Base-by-base conservation (phyloP, 2,329 filamentous ascomycete genomes). In the Calonectria fujianensis region DNA sequence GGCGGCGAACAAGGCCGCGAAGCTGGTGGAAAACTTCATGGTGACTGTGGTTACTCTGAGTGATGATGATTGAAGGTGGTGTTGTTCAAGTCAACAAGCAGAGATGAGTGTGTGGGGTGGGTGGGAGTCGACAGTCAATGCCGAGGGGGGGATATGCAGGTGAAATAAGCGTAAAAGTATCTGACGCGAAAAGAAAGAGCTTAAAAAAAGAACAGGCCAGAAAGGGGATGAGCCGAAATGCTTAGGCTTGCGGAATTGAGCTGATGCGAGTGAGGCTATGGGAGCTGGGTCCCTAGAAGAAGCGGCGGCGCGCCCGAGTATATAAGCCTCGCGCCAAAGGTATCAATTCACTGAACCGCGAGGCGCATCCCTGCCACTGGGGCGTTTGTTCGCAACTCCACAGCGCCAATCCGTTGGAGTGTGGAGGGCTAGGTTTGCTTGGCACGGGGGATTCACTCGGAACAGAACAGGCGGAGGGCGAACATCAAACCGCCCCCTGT, bases 21-120 rank as follows among this genome's bases (percentile, higher is more conserved):
- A 76, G 77, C 79, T 67, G 41, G 78, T 51, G 41, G 78, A 70
- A 65, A 77, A 78, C 75, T 80, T 80, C 79, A 80, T 80, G 16
- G 50, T 71, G 69, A 48, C 8, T 27, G 24, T 41, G 18, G 54
- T 51, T 48, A 41, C 71, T 20, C 45, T 75, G 37, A 54, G 50
- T 66, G 18, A 31, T 24, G 29, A 29, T 63, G 18, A 20, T 59
- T 20, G 66, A 54, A 24, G 20, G 2, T 45, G 35, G 54, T 27
- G 27, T 45, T 29, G 27, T 66, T 16, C 37, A 37, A 50, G 11
- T 52, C 32, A 69, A 35, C 24, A 54, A 31, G 50, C 32, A 32
- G 50, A 41, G 24, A 20, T 31, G 37, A 59, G 20, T 29, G 32
- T 27, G 65, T n/a, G 50, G 27, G 20, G 45, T 57, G 50, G 2